phyloP scores from a whole-genome alignment of 1,139 yeast genomes.

The Saccharomyces hybrid region DNA sequence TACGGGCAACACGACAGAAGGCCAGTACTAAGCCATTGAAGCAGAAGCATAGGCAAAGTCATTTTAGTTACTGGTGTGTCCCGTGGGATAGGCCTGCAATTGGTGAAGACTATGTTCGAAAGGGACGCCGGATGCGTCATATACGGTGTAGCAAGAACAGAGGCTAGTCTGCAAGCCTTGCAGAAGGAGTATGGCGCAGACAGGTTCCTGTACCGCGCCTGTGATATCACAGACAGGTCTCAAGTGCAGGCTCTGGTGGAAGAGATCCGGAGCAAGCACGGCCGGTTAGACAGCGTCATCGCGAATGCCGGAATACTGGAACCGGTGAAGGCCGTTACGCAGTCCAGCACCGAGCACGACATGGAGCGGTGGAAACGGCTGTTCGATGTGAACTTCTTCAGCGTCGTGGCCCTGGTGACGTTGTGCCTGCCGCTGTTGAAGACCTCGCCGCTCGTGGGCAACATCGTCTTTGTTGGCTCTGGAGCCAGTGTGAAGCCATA shows the following conservation, averaged over 20 bases:
- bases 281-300: constrained; percentile 52
- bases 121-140: constrained; percentile 47
- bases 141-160: constrained; percentile 68
- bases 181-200: constrained; percentile 40
- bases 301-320: constrained; percentile 86
- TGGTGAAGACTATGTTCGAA: constrained; percentile 47
- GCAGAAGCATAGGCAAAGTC: constrained; percentile 23
- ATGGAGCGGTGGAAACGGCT: constrained; percentile 52
- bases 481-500: constrained; percentile 46
- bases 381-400: constrained; percentile 73
- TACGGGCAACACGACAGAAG: neutral
- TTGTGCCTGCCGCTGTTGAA: constrained; percentile 21
- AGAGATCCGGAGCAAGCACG: constrained; percentile 40
- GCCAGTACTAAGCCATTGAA: constrained; percentile 19
- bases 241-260: constrained; percentile 41
- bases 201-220: constrained; percentile 49
- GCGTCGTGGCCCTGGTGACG: constrained; percentile 54
- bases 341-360: constrained; percentile 31
- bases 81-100: constrained; percentile 67
- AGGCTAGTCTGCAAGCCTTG: constrained; percentile 39
- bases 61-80: constrained; percentile 68
- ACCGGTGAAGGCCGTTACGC: constrained; percentile 48
- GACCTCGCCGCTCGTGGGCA: constrained; percentile 17
- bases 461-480: constrained; percentile 68
- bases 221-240: constrained; percentile 52